Conservation (phyloP, 352 stramenopile species). For the Proteromonas lacertae region DNA sequence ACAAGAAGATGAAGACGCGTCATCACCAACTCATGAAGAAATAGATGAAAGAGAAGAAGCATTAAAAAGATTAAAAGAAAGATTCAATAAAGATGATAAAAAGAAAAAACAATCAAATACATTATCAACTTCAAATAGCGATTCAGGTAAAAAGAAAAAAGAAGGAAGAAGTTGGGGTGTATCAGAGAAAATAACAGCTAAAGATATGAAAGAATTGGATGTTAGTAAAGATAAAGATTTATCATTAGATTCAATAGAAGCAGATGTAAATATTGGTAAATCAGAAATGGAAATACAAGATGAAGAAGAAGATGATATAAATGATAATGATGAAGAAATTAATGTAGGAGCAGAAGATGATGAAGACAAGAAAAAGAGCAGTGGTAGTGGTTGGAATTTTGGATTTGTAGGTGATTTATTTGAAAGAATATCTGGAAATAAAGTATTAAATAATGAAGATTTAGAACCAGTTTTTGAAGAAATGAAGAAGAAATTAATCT, state of each 20-base stretch:
- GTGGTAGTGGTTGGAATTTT: neutral
- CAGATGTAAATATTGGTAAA: neutral
- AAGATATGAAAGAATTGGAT: neutral
- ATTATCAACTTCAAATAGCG: too few species aligned
- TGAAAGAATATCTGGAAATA: slow-evolving; percentile 41
- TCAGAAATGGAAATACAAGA: slow-evolving; percentile 18
- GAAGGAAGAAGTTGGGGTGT: too few species aligned
- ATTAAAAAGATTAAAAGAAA: too few species aligned
- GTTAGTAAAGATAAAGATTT: neutral
- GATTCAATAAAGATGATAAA: too few species aligned
- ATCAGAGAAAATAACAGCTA: neutral
- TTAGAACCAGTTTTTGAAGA: slow-evolving; percentile 52
- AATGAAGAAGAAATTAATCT: slow-evolving; percentile 69
- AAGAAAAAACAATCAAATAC: too few species aligned
- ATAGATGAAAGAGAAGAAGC: too few species aligned
- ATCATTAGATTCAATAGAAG: too few species aligned
- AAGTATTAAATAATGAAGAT: slow-evolving; percentile 60
- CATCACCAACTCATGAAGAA: too few species aligned
- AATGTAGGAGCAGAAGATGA: slow-evolving; percentile 3
- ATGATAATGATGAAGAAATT: slow-evolving; percentile 17
- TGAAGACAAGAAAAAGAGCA: neutral
- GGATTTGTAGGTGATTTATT: slow-evolving; percentile 1
- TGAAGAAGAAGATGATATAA: slow-evolving; percentile 14
- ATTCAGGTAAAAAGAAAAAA: too few species aligned
- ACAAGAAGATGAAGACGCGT: too few species aligned